Evolutionary conservation across 2,329 filamentous ascomycete species (phyloP), one percentile per base, ranked within the genome.

Genomic region (Pseudogymnoascus sp.): DNA sequence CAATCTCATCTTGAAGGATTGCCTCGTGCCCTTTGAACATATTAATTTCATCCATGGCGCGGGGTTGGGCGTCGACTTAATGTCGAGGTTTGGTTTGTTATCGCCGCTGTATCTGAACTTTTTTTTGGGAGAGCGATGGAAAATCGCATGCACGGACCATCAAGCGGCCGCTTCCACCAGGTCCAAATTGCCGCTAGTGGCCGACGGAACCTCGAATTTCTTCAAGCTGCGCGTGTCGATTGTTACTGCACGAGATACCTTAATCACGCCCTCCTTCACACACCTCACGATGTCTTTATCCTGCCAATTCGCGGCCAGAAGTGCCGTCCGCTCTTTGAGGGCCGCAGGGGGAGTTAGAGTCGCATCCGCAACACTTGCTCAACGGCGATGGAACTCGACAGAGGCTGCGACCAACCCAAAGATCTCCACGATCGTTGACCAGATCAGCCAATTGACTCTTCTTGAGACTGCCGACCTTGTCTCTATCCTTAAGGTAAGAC

Each of bases 391-490:
- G 88, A 89, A 94, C 77, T 93, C 91, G 65, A 92, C 91, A 69
- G 89, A 92, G 70, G 85, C 84, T 62, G 77, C 80, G 62, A 76
- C 80, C 65, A 96, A 90, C 78, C 92, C 94, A 66, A 99, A 99
- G 84, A 96, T 99, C 71, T 77, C 87, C 69, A 85, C 84, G 63
- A 99, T 99, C 72, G 94, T 99, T 72, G 92, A 99, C 75, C 92
- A 99, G 78, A 99, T 99, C 77, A 96, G 93, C 78, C 87, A 94
- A 84, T 88, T 99, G 84, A 99, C 92, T 47, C 83, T 99, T 63
- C 80, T 99, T 71, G 95, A 99, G 84, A 99, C 94, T 39, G 93
- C 95, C 63, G 94, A 97, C 74, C 82, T 99, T 64, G 94, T 99
- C 61, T 86, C 92, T 61, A 91, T 86, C 77, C 81, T 99, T 74